These are phyloP conservation scores for Powellomyces hirtus DNA, from an alignment of 192 early-diverging fungal species.

Conservation along the genomic window DNA sequence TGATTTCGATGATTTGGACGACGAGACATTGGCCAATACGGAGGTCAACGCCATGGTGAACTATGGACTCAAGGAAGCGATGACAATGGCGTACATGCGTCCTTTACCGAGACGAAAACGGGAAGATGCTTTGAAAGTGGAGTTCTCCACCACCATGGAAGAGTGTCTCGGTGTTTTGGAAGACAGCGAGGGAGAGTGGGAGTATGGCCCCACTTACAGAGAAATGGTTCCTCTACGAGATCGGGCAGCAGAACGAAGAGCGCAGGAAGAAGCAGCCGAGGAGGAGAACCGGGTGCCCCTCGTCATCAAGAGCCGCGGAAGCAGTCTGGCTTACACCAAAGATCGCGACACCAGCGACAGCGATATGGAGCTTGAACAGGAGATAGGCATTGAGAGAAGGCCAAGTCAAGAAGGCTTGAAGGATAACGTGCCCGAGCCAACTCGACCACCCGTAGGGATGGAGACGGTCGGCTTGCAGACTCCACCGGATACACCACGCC, in stretches of 20 bases:
- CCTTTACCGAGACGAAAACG: not conserved
- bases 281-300: not conserved
- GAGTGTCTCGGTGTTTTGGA: constrained; percentile 5
- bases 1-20: constrained; percentile 31
- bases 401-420: no score
- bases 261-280: not conserved
- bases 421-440: no score
- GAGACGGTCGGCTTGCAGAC: not conserved
- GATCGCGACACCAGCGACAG: not conserved
- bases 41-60: constrained; percentile 40
- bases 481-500: not conserved
- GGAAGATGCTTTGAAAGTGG: not conserved
- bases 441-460: no score
- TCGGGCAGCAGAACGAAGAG: not conserved
- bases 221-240: constrained; percentile 1
- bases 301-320: not conserved
- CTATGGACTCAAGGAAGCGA: constrained; percentile 23
- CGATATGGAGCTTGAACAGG: not conserved
- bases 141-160: constrained; percentile 6
- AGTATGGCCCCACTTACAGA: not conserved
- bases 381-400: no score
- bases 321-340: not conserved
- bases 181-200: constrained; percentile 5
- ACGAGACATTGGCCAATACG: constrained; percentile 38
- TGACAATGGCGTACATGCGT: not conserved